phyloP scores from a whole-genome alignment of 176 grass and related monocot species.

The Chrysopogon serrulatus region DNA sequence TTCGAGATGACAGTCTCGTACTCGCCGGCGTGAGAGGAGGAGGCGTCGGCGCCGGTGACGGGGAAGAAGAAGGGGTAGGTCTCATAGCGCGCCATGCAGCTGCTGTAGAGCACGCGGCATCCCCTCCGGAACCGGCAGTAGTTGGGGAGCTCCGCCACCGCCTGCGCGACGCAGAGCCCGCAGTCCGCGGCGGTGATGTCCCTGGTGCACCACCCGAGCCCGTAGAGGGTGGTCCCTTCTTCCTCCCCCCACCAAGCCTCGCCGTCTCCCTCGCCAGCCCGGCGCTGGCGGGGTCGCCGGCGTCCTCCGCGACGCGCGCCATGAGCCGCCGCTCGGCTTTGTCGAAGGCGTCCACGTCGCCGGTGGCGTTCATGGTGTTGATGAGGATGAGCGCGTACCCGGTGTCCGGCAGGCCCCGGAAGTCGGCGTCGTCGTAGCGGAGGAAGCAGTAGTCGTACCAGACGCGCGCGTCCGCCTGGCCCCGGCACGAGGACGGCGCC shows the following conservation, averaged over 20 bases:
- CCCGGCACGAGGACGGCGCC: background rate
- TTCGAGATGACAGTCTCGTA: constrained; percentile 19
- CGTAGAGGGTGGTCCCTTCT: constrained; percentile 44
- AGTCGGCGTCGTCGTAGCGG: constrained; percentile 51
- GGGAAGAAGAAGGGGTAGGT: constrained; percentile 78
- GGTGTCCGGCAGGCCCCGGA: constrained; percentile 55
- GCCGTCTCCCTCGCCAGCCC: constrained; percentile 36
- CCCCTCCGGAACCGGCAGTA: constrained; percentile 57
- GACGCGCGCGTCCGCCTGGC: constrained; percentile 40
- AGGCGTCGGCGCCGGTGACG: background rate
- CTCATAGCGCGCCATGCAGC: constrained; percentile 81
- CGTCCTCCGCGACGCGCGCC: constrained; percentile 16
- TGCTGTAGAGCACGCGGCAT: constrained; percentile 71
- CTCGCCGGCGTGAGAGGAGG: background rate
- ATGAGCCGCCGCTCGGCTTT: constrained; percentile 32
- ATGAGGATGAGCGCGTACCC: constrained; percentile 41
- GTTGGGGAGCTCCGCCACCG: constrained; percentile 48
- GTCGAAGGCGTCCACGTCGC: constrained; percentile 48
- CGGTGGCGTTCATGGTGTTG: constrained; percentile 66
- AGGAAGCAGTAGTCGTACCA: constrained; percentile 88
- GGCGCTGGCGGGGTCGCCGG: background rate
- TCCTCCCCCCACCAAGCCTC: background rate
- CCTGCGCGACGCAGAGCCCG: constrained; percentile 63
- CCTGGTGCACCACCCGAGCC: constrained; percentile 64
- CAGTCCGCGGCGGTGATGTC: constrained; percentile 49